phyloP scores from a whole-genome alignment of 1,284 basidiomycete genomes.

The Jaminaea rosea region DNA sequence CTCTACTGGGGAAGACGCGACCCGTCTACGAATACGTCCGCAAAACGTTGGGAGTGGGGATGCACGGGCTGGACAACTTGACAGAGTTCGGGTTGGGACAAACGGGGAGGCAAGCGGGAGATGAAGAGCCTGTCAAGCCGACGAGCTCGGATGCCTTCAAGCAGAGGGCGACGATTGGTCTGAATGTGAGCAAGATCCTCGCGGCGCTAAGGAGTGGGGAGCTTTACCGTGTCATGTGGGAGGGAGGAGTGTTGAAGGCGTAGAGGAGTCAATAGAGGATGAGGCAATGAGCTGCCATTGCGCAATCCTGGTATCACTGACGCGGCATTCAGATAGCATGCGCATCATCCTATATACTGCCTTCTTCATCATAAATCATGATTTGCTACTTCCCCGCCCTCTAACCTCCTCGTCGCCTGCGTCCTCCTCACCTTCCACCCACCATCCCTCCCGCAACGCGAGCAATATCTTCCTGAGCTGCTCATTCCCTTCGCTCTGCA shows the following conservation, averaged over 20 bases:
- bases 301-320: neutral
- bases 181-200: slow-evolving; percentile 5
- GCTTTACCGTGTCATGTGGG: neutral
- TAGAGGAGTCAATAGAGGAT: neutral
- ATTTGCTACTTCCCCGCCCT: neutral
- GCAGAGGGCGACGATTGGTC: slow-evolving; percentile 5
- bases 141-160: neutral
- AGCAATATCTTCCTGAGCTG: neutral
- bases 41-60: slow-evolving; percentile 31
- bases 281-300: neutral
- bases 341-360: neutral
- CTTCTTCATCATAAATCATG: neutral
- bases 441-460: neutral
- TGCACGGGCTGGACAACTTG: slow-evolving; percentile 37
- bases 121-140: too few relatives aligned
- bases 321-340: neutral
- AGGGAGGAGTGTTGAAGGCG: neutral
- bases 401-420: too few relatives aligned
- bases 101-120: neutral
- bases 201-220: slow-evolving; percentile 5
- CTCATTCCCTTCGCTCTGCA: neutral
- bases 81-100: slow-evolving; percentile 24
- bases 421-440: neutral
- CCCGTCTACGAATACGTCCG: slow-evolving; percentile 36
- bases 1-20: slow-evolving; percentile 26